Evolutionary conservation across 2,329 filamentous ascomycete genomes (phyloP), one percentile per base, ranked within the genome.

Genomic region (Cytospora mali): DNA sequence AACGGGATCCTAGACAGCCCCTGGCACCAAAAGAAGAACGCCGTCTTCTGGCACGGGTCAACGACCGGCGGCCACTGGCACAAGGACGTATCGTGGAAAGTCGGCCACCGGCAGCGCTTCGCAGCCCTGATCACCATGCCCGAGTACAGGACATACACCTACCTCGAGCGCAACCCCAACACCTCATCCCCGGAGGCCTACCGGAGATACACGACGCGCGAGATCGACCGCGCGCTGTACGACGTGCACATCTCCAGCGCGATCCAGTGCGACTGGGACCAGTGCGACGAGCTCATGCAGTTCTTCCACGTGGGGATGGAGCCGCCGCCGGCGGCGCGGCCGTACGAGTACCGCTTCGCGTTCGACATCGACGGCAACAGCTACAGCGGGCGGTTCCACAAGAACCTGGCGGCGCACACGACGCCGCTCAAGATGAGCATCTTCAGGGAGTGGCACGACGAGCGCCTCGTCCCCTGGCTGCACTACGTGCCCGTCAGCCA

Each of bases 301-400:
- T 67, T 61, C 66, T 71, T 69, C 67, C 54, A 42, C 35, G n/a
- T 55, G 11, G 27, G 11, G n/a, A 49, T 39, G n/a, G 48, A 52
- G 2, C 16, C 23, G 21, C 29, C 46, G 13, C 33, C 64, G 7
- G 64, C 66, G 61, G 54, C 62, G 6, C 35, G 60, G 10, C 64
- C 78, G 0, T 67, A 81, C 1, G 55, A 52, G 0, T 80, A 76
- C 0, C 73, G 71, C 2, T 72, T 83, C 0, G 78, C 77, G 0
- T 79, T 85, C 58, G 84, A 86, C 62, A 62, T 84, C 2, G 84
- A 86, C 68, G 84, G 84, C 2, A 85, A 86, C 68, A 79, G 80
- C 4, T 80, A 83, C 62, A 83, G 79, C 33, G 83, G 82, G 0
- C 78, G 83, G 0, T 87, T 77, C 68, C 81, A 82, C 68, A 77